phyloP scores from a whole-genome alignment of 2,329 filamentous ascomycete species.

The Pestalotiopsis sp. region DNA sequence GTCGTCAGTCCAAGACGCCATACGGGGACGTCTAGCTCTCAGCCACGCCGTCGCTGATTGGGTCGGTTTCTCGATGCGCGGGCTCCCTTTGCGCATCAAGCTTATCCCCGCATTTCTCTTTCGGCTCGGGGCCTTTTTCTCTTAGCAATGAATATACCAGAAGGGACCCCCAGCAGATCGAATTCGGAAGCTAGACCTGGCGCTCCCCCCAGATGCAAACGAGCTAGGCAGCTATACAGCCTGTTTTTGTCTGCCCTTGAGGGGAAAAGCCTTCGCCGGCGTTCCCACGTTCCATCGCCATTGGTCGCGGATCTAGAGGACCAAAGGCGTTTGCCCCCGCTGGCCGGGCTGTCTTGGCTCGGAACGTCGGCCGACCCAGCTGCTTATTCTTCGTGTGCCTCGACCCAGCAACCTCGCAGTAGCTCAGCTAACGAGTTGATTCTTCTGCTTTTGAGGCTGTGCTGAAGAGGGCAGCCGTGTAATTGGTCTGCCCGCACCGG shows the following conservation, averaged over 20 bases:
- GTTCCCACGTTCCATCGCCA: background rate
- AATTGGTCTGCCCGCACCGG: background rate
- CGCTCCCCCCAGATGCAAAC: background rate
- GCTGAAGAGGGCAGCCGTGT: background rate
- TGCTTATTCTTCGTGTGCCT: background rate
- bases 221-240: background rate
- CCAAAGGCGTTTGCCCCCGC: background rate
- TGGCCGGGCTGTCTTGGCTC: background rate
- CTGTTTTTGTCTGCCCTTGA: background rate
- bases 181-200: background rate
- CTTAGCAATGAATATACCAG: background rate
- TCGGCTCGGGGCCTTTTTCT: background rate
- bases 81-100: background rate
- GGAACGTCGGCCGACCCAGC: background rate
- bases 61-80: background rate
- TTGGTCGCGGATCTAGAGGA: background rate
- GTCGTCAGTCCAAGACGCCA: constrained; percentile 3
- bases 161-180: background rate
- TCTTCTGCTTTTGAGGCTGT: background rate
- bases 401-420: background rate
- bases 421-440: background rate
- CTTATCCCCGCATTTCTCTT: background rate
- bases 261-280: background rate
- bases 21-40: background rate
- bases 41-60: background rate